Base-by-base conservation (phyloP, 805 yeast species). In the Hanseniaspora occidentalis region DNA sequence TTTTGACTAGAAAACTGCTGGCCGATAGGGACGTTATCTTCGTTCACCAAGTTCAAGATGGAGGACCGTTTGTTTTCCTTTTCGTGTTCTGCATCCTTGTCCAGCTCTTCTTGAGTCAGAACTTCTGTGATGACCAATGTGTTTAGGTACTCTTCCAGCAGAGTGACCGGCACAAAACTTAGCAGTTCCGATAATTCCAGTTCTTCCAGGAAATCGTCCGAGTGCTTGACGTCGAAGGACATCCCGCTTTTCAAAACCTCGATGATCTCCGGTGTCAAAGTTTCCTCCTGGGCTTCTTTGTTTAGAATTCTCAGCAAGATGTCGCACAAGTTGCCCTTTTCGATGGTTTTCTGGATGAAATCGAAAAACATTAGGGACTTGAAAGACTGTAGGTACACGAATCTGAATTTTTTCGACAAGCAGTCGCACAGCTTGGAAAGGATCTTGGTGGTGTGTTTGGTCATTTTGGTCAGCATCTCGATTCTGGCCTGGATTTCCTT, bases 361-460 rank as follows among this genome's bases (percentile, higher is more conserved):
- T 42, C 44, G 24, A 42, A 38, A 31, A 35, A 42, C 14, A 42
- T 14, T 22, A 37, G 38, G 11, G 36, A 2, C 35, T 42, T 42
- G 34, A 42, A 42, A n/a, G 37, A 35, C 13, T 42, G 40, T 24
- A 37, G 38, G 13, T 36, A 20, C 3, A 18, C 14, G 11, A 42
- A 38, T 31, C 44, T 42, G 10, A 23, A 38, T 10, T 29, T 20
- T 10, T 10, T 14, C 4, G 44, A 35, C 19, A n/a, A 38, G 9
- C 36, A 37, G 25, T 38, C 27, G 8, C 36, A 22, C 20, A 35
- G 23, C 6, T 16, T 24, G 16, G 23, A 33, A 9, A 42, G 3
- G 7, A 42, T 18, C 23, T 38, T 20, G 5, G 37, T n/a, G 6
- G 39, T 38, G 10, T 35, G 36, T 4, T 17, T 14, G 10, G 14